phyloP scores from a whole-genome alignment of 1,284 basidiomycete genomes.

The Heterobasidion annosum region DNA sequence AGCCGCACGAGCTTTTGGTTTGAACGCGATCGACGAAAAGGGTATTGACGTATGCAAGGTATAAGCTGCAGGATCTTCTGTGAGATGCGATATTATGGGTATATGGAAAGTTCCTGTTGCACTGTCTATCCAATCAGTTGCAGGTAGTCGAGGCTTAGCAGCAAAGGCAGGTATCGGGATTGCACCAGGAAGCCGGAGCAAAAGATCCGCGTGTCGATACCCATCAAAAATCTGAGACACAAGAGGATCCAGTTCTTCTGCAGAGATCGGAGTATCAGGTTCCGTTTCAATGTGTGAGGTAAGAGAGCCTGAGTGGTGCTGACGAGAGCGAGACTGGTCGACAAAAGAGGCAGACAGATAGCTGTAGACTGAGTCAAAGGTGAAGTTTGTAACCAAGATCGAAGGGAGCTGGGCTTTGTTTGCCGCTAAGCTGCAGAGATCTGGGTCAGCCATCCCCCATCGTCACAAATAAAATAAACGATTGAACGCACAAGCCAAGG shows the following conservation, averaged over 20 bases:
- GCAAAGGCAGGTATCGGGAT: conserved; percentile 71
- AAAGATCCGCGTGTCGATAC: conserved; percentile 64
- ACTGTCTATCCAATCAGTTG: conserved; percentile 53
- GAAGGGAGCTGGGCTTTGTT: conserved; percentile 55
- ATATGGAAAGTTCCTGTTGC: conserved; percentile 32
- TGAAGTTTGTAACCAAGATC: conserved; percentile 70
- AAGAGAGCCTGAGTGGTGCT: conserved; percentile 5
- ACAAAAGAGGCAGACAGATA: conserved; percentile 50
- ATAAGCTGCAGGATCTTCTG: conserved; percentile 17
- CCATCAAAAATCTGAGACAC: conserved; percentile 54
- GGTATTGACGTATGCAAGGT: conserved; percentile 28
- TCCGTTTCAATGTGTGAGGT: conserved; percentile 10
- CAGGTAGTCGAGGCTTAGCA: conserved; percentile 41
- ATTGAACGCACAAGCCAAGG: conserved; percentile 53
- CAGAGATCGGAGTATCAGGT: conserved; percentile 46
- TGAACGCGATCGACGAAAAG: conserved; percentile 16
- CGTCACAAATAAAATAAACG: neutral
- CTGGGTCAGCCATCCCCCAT: neutral
- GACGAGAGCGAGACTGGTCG: conserved; percentile 20
- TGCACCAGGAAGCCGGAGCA: conserved; percentile 59
- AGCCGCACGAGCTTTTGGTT: conserved; percentile 30
- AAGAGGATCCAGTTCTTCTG: conserved; percentile 41
- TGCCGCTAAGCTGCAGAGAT: conserved; percentile 48
- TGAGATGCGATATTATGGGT: conserved; percentile 33
- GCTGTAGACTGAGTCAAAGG: conserved; percentile 75